A percentile compares a stretch with the other conserved stretches of the same genome.
Conservation (phyloP, 1,284 basidiomycete species). For the Cryptococcus sp. region DNA sequence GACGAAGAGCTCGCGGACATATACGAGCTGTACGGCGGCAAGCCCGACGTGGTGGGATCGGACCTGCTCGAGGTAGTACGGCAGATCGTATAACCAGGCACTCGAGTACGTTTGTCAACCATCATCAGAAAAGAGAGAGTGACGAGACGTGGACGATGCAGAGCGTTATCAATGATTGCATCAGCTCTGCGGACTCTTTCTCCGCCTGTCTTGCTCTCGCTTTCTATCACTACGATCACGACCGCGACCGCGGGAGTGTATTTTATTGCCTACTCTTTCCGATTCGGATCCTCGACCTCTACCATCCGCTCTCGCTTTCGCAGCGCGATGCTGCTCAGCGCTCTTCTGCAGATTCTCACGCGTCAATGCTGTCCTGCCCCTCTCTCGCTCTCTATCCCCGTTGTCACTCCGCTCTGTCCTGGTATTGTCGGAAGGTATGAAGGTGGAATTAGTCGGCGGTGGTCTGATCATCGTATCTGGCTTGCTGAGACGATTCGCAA, state of each 20-base stretch:
- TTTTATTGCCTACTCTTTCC: neutral
- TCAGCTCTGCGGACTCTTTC: too few relatives aligned
- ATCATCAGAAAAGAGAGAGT: neutral
- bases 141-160: too few relatives aligned
- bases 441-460: too few relatives aligned
- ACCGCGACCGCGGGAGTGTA: too few relatives aligned
- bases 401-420: too few relatives aligned
- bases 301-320: neutral
- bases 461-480: too few relatives aligned
- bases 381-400: too few relatives aligned
- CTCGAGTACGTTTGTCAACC: neutral
- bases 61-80: constrained; percentile 23
- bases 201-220: too few relatives aligned
- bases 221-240: too few relatives aligned
- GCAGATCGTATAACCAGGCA: constrained; percentile 5
- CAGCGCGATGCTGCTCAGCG: neutral
- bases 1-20: constrained; percentile 13
- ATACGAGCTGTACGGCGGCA: constrained; percentile 26
- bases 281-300: neutral
- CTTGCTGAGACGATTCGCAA: too few relatives aligned
- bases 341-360: constrained; percentile 3
- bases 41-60: constrained; percentile 27
- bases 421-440: too few relatives aligned
- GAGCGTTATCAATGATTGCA: too few relatives aligned
- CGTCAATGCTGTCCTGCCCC: neutral